Evolutionary conservation across 2,329 filamentous ascomycete species (phyloP), one percentile per base, ranked within the genome.

Genomic region (Ceratocystis cacaofunesta): DNA sequence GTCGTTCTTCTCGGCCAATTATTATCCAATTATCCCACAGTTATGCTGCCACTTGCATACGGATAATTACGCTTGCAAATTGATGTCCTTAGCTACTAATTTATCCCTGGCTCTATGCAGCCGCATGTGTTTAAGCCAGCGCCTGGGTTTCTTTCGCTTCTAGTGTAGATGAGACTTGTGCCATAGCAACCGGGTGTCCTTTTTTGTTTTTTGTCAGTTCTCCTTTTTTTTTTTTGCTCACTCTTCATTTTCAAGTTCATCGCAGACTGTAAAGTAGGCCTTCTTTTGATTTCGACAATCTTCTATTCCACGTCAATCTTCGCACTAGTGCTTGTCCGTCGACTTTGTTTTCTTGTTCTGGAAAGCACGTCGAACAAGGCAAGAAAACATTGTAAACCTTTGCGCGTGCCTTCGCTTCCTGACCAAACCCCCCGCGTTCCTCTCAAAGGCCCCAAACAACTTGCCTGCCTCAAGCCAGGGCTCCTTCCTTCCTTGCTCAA

Each of bases 121-220:
- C n/a, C 8, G 55, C 32, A 28, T 58, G 28, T 58, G 55, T 36
- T 58, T 58, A 58, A 58, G 55, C 55, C 28, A n/a, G 55, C 28
- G 55, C 32, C 55, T 36, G 55, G 55, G 55, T 36, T 58, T 36
- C 25, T 36, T 58, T 58, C 55, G 55, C 55, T 36, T 58, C 55
- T 58, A n/a, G 55, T 36, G 28, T 10, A 36, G 12, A n/a, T 36
- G 55, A 58, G 55, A 58, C 55, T 58, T 58, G 55, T 28, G 30
- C 55, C 55, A 62, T 62, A 25, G 43, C 62, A 55, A 57, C 48
- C 62, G 32, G 22, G 32, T 30, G 28, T 52, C 48, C 46, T 41
- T 57, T 57, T 44, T 17, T 57, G 43, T 64, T 22, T 17, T 50
- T 32, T 43, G 19, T 30, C 3, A 25, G 2, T 19, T 25, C n/a